Base-by-base conservation (phyloP, 306 rosid species). In the Rosa persica region DNA sequence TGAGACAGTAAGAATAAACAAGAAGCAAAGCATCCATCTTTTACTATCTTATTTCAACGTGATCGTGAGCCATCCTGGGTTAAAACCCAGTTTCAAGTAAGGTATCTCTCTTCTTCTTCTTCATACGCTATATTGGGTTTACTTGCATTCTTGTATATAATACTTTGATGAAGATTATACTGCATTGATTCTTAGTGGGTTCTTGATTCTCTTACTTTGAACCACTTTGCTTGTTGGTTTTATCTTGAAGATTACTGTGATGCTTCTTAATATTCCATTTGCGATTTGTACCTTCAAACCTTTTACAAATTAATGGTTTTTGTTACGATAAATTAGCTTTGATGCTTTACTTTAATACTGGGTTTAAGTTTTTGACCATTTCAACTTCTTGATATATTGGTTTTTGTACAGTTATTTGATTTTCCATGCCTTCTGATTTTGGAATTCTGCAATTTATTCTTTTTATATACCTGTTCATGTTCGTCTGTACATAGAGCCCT, bases 21-120 rank as follows among this genome's bases (percentile, higher is more conserved):
- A 79, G 79, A 92, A 86, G 96, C 90, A 85, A 90, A 79, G 93
- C 84, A 89, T 90, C 57, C 74, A 71, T 65, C 62, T 70, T 67
- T 86, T 46, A 51, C 48, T 57, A 78, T 80, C 40, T 39, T 38
- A 67, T 69, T 84, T 83, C 44, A 54, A 27, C 67, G 67, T 61
- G 67, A 61, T 27, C 39, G 67, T 61, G 34, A 61, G 8, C 39
- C 38, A 4, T 36, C 20, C 39, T 34, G 69, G 43, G 40, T 64
- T 34, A 64, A 76, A 81, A 60, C 82, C 89, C 72, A 79, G 36
- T 42, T 74, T 84, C 23, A 78, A 83, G 97, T 22, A 89, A 90
- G 81, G 92, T 87, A 90, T 92, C 89, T 82, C 49, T 44, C 76
- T 74, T 80, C 8, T 6, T 42, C 8, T 6, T 42, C 8, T 13